A percentile compares a stretch with the other conserved stretches of the same genome.
Conservation (phyloP, 2,329 filamentous ascomycete species). For the Chlorencoelia australis region DNA sequence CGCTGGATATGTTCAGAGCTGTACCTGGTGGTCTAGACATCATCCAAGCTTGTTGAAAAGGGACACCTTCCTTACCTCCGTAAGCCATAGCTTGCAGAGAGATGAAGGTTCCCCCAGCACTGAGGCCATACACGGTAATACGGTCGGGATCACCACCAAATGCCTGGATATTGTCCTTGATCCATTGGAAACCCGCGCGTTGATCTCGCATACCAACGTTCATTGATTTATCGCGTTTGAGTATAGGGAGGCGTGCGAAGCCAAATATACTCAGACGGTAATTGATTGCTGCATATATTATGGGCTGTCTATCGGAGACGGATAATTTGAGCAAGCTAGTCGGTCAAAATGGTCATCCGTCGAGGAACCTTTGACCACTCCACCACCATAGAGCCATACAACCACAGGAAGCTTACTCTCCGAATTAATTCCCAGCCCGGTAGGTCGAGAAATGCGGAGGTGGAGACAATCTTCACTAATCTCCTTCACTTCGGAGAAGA, state of each 20-base stretch:
- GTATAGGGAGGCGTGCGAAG: not conserved
- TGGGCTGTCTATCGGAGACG: constrained; percentile 1
- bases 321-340: not conserved
- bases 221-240: constrained; percentile 3
- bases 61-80: not conserved
- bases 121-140: not conserved
- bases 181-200: constrained; percentile 4
- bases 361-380: constrained; percentile 1
- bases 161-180: constrained; percentile 2
- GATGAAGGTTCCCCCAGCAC: constrained; percentile 1
- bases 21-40: constrained; percentile 1
- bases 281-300: constrained; percentile 4
- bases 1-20: not conserved
- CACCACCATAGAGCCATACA: constrained; percentile 4
- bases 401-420: constrained; percentile 4
- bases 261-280: constrained; percentile 6
- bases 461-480: constrained; percentile 6
- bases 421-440: not conserved
- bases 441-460: constrained; percentile 3
- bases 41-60: constrained; percentile 3
- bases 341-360: not conserved
- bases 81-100: constrained; percentile 1
- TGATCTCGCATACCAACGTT: constrained; percentile 8
- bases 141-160: constrained; percentile 4
- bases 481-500: constrained; percentile 1